phyloP scores from a whole-genome alignment of 2,329 filamentous ascomycete genomes.

The Beauveria brongniartii region DNA sequence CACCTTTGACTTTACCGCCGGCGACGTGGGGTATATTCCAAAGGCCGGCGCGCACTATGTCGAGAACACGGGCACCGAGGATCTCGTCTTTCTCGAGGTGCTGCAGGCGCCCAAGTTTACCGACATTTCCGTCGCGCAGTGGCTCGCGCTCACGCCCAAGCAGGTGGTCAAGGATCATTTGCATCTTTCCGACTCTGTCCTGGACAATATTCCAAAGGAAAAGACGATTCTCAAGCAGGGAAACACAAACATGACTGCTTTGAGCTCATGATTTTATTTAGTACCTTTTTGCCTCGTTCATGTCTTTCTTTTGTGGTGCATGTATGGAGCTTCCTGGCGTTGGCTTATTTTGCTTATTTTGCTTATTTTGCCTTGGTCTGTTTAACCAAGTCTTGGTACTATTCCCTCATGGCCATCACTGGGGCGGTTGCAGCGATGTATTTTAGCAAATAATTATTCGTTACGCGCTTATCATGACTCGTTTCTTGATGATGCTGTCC shows the following conservation, averaged over 20 bases:
- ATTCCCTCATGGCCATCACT: no score
- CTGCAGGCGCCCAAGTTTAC: constrained; percentile 43
- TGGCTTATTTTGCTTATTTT: not conserved
- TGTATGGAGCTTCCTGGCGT: not conserved
- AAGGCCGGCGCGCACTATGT: constrained; percentile 45
- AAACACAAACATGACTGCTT: constrained; percentile 28
- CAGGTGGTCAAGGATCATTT: constrained; percentile 53
- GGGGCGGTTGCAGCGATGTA: no score
- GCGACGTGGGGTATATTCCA: constrained; percentile 53
- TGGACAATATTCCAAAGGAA: constrained; percentile 30
- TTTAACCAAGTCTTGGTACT: no score
- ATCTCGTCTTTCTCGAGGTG: constrained; percentile 52
- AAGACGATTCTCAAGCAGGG: constrained; percentile 36
- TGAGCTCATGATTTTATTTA: not conserved
- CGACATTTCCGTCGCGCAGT: constrained; percentile 49
- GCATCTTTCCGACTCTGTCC: constrained; percentile 27
- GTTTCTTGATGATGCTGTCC: no score
- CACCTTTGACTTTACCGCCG: constrained; percentile 52
- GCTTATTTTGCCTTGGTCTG: not conserved
- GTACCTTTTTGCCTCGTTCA: not conserved
- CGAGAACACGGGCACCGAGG: constrained; percentile 51
- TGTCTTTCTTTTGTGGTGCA: not conserved
- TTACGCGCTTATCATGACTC: no score
- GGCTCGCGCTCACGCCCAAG: constrained; percentile 48
- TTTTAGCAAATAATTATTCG: no score